These are phyloP conservation scores for Capsicum rhomboideum DNA, from an alignment of 257 asterid species.

Conservation along the genomic window DNA sequence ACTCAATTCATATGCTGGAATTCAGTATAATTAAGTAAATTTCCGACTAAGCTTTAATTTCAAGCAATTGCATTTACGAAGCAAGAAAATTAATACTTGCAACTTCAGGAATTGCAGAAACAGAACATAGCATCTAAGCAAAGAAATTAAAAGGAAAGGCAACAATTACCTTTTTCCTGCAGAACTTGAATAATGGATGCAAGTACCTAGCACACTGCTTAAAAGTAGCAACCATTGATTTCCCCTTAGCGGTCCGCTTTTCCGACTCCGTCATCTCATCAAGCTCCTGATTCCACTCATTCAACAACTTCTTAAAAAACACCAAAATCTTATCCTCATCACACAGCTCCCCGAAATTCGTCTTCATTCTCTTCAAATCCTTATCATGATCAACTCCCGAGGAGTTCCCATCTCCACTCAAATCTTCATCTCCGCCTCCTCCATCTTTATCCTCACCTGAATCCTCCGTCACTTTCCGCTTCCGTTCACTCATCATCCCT, in stretches of 20 bases:
- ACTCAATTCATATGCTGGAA: not conserved
- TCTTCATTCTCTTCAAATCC: conserved; percentile 80
- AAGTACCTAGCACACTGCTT: conserved; percentile 95
- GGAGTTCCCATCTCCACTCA: conserved; percentile 68
- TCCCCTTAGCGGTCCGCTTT: conserved; percentile 96
- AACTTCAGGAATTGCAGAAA: not conserved
- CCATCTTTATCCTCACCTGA: conserved; percentile 75
- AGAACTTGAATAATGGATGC: conserved; percentile 82
- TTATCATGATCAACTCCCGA: conserved; percentile 69
- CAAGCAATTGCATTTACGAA: not conserved
- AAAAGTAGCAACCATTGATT: conserved; percentile 86
- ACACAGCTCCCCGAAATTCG: conserved; percentile 69
- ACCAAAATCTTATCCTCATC: conserved; percentile 96
- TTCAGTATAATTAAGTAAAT: not conserved
- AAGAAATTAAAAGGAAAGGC: not conserved
- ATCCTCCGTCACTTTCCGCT: conserved; percentile 61
- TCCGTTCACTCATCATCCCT: conserved; percentile 71
- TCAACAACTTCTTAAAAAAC: conserved; percentile 82
- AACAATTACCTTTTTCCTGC: conserved; percentile 77
- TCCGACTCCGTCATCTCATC: conserved; percentile 74
- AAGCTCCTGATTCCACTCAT: conserved; percentile 92
- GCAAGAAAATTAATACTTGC: not conserved
- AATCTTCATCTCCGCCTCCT: conserved; percentile 72
- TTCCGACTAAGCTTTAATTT: not conserved
- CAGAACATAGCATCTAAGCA: not conserved